A percentile compares a stretch with the other conserved stretches of the same genome.
These are phyloP conservation scores for Beauveria pseudobassiana DNA, from an alignment of 2,329 filamentous ascomycete genomes.

Conservation along the genomic window DNA sequence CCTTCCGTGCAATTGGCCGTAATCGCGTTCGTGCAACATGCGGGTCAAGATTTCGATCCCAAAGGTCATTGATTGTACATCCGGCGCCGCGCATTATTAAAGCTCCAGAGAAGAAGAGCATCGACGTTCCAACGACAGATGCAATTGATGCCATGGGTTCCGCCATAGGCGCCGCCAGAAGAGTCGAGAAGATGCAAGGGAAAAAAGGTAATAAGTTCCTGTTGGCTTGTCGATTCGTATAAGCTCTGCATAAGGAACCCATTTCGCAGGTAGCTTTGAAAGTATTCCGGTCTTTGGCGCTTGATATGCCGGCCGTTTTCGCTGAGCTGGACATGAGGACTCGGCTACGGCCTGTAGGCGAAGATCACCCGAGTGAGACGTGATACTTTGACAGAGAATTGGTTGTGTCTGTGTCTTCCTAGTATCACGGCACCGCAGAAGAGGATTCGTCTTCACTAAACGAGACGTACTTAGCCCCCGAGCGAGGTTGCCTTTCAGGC, in stretches of 20 bases:
- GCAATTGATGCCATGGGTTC: constrained; percentile 51
- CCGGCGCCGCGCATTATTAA: constrained; percentile 82
- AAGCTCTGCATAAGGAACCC: constrained; percentile 51
- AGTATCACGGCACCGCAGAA: not conserved
- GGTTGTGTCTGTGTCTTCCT: not conserved
- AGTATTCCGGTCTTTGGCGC: constrained; percentile 66
- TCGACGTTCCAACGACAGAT: constrained; percentile 55
- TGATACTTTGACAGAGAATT: not conserved
- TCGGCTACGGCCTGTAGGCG: not conserved
- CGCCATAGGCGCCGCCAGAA: constrained; percentile 67
- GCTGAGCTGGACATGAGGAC: not conserved
- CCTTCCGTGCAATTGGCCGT: constrained; percentile 73
- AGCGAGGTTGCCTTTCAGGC: not conserved
- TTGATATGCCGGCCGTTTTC: constrained; percentile 39
- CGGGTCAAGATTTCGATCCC: constrained; percentile 81
- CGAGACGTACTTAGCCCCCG: not conserved
- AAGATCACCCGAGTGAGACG: constrained; percentile 9
- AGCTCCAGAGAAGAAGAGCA: constrained; percentile 68
- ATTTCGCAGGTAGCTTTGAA: constrained; percentile 57
- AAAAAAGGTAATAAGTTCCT: constrained; percentile 80
- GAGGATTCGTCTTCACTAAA: not conserved
- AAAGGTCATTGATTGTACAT: constrained; percentile 85
- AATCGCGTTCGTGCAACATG: constrained; percentile 68
- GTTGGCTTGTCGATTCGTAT: constrained; percentile 74
- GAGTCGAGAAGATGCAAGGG: constrained; percentile 76